Conservation (phyloP, 2,329 filamentous ascomycete genomes). For the Orbilia ellipsospora region DNA sequence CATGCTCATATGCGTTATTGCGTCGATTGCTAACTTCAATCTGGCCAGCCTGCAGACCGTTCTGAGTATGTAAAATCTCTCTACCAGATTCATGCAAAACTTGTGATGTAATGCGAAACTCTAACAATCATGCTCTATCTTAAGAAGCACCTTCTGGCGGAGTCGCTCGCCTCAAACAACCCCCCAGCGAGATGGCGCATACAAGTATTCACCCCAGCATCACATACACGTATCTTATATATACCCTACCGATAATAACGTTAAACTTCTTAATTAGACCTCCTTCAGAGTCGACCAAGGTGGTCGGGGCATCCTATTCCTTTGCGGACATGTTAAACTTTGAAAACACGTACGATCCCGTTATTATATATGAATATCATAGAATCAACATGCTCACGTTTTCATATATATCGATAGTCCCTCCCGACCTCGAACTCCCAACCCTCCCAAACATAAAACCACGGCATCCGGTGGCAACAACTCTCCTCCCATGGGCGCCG, state of each 20-base stretch:
- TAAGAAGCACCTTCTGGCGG: constrained; percentile 79
- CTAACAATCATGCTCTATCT: not conserved
- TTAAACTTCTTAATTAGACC: constrained; percentile 40
- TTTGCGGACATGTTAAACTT: constrained; percentile 95
- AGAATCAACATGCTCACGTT: constrained; percentile 22
- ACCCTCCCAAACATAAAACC: constrained; percentile 68
- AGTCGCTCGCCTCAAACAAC: constrained; percentile 68
- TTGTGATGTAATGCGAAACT: not conserved
- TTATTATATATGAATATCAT: not conserved
- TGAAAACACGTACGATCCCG: constrained; percentile 73
- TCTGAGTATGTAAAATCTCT: constrained; percentile 56
- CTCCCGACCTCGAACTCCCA: constrained; percentile 62
- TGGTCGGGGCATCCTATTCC: constrained; percentile 94
- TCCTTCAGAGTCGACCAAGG: constrained; percentile 61
- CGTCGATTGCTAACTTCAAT: constrained; percentile 56
- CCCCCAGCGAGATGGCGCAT: constrained; percentile 67
- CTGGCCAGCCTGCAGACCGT: constrained; percentile 56
- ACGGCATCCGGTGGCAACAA: constrained; percentile 62
- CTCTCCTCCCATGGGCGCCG: constrained; percentile 66
- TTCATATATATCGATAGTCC: constrained; percentile 9
- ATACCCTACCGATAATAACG: constrained; percentile 11
- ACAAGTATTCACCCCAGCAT: constrained; percentile 65
- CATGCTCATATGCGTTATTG: too few species aligned
- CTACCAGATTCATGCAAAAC: not conserved
- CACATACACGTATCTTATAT: not conserved